Base-by-base conservation (phyloP, 2,329 filamentous ascomycete genomes). In the Trichophyton schoenleinii region DNA sequence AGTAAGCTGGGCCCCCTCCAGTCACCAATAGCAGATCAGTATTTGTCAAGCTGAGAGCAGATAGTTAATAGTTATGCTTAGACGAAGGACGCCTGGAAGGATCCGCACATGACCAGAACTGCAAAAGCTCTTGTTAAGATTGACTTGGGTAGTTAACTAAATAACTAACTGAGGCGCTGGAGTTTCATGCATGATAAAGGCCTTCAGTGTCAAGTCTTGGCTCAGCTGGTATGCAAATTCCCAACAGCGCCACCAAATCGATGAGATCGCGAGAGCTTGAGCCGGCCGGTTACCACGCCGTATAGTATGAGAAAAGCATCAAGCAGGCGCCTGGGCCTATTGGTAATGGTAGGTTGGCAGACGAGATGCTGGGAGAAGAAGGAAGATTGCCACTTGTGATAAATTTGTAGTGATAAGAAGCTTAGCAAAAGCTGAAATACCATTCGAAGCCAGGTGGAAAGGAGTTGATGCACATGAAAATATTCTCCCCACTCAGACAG, bases 91-190 rank as follows among this genome's bases (percentile, higher is more conserved):
- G 41, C 31, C 52, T 13, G 28, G 52, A 8, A 55, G 52, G 52
- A 55, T 55, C 52, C 28, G 52, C 52, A 55, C 52, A 55, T 55
- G 52, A 55, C 28, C 28, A 55, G 28, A 55, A 55, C 25, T 9
- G 52, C 52, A 36, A 36, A n/a, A 53, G 28, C 6, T 3, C 41
- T 18, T n/a, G 52, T 55, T 34, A 36, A 55, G n/a, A n/a, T 55
- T 28, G 25, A 36, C 22, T n/a, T 55, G n/a, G n/a, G 52, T 9
- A 22, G 22, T 22, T 22, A 22, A 22, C 22, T 31, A 31, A 31
- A 7, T 31, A 7, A 7, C 0, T 34, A 36, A 36, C 8, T 34
- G 34, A 55, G 52, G 31, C 31, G 49, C 52, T 55, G 31, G 15
- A 55, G 52, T 28, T 55, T 55, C 34, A 28, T 55, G 52, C 52